Evolutionary conservation across 179 eudicot species (phyloP).

Genomic region (Drosera spatulata): DNA sequence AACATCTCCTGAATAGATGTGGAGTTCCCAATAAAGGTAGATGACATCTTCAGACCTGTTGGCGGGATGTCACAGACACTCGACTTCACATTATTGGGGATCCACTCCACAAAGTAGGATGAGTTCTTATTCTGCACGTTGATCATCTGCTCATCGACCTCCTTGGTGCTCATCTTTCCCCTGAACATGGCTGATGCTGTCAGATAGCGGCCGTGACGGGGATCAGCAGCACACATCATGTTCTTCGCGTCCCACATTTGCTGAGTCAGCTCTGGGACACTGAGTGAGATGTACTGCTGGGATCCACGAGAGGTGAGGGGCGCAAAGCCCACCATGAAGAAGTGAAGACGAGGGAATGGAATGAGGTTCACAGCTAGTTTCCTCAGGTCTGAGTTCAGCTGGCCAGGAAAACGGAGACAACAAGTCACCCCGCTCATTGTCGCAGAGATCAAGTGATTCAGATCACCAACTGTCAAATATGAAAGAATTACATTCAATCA

Average conservation of each 20-base stretch:
- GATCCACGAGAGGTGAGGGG: neutral
- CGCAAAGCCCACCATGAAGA: no score
- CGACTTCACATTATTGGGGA: slow-evolving; percentile 46
- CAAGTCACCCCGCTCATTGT: neutral
- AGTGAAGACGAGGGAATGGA: slow-evolving; percentile 1
- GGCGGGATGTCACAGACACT: slow-evolving; percentile 54
- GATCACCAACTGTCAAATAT: slow-evolving; percentile 1
- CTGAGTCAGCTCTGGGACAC: slow-evolving; percentile 1
- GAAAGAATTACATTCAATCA: neutral
- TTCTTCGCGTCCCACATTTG: neutral
- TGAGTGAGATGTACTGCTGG: neutral
- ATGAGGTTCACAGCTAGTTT: slow-evolving; percentile 1
- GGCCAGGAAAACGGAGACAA: neutral
- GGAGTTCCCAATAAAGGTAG: neutral
- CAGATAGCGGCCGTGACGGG: no score
- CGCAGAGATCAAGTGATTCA: neutral
- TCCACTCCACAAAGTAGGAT: neutral
- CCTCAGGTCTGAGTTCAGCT: slow-evolving; percentile 2
- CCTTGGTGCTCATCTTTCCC: no score
- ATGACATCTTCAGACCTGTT: slow-evolving; percentile 13
- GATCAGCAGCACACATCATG: no score
- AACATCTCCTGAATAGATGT: no score
- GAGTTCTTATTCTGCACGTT: no score
- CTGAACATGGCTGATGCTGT: no score
- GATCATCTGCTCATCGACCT: no score